Evolutionary conservation across 2,329 filamentous ascomycete genomes (phyloP).

Genomic region (Cadophora malorum): DNA sequence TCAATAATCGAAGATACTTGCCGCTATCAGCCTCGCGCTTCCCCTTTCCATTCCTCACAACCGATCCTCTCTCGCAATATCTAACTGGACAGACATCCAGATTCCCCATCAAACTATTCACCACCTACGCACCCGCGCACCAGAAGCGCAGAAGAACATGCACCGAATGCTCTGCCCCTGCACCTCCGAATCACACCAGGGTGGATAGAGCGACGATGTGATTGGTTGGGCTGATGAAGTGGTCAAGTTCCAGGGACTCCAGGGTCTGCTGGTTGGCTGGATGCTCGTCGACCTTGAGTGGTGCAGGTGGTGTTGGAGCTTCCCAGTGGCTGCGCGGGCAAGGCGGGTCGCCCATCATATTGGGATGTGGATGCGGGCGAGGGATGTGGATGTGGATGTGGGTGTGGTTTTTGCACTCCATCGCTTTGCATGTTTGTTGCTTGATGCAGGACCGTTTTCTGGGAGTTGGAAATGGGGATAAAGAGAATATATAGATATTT

Average conservation of each 20-base stretch:
- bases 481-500: background rate
- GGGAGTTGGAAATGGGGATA: background rate
- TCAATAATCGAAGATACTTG: background rate
- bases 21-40: background rate
- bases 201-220: background rate
- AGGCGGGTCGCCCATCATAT: background rate
- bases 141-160: conserved; percentile 35
- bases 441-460: background rate
- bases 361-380: background rate
- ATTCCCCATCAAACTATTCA: background rate
- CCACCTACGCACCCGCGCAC: background rate
- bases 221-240: conserved; percentile 1
- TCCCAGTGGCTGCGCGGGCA: conserved; percentile 6
- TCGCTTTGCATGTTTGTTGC: background rate
- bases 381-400: background rate
- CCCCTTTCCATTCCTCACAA: background rate
- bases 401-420: conserved; percentile 2
- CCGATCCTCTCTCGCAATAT: background rate
- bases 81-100: too few relatives aligned
- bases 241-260: background rate
- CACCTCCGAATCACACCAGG: conserved; percentile 16
- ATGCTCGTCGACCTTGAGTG: background rate
- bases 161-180: conserved; percentile 28
- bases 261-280: background rate
- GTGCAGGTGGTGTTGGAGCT: background rate